Evolutionary conservation across 2,329 filamentous ascomycete genomes (phyloP), one percentile per base, ranked within the genome.

Genomic region (Ceratocystis alfenasii): DNA sequence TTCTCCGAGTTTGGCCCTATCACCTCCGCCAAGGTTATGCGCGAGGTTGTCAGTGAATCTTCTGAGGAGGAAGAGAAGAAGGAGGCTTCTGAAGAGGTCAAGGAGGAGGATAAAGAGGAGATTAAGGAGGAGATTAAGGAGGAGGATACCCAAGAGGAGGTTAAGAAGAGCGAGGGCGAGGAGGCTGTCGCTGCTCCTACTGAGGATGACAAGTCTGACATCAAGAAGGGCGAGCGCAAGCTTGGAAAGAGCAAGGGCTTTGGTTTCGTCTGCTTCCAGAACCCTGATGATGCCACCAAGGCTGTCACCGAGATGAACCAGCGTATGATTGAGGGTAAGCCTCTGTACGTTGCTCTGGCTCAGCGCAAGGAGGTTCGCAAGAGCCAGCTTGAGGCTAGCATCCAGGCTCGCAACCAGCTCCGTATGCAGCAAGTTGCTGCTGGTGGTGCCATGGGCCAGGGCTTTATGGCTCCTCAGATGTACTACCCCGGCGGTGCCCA

Each of bases 351-450:
- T 73, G 94, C 94, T 72, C 85, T 99, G 70, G 94, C 94, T 70
- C 94, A 99, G 83, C 93, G 94, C 80, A 99, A 99, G 86, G 94
- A 99, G 79, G 93, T 99, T 73, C 92, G 94, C 79, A 96, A 96
- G 86, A 96, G 87, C 81, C 94, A 97, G 83, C 90, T 99, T 72
- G 94, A 99, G 83, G 93, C 93, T 73, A 96, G 90, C 79, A 99
- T 99, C 78, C 94, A 97, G 81, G 93, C 94, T 77, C 91, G 94
- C 78, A 97, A 97, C 83, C 93, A 96, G 78, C 87, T 96, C 75
- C 89, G 94, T 74, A 94, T 97, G 87, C 94, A 97, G 82, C 94
- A 99, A 79, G 90, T 91, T 71, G 91, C 92, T 70, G 90, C 92
- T 70, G 89, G 88, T 70, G 90, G 89, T 65, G 91, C 90, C 73